These are phyloP conservation scores for Margaritispora aquatica DNA, from an alignment of 495 filamentous ascomycete genomes.

Conservation along the genomic window DNA sequence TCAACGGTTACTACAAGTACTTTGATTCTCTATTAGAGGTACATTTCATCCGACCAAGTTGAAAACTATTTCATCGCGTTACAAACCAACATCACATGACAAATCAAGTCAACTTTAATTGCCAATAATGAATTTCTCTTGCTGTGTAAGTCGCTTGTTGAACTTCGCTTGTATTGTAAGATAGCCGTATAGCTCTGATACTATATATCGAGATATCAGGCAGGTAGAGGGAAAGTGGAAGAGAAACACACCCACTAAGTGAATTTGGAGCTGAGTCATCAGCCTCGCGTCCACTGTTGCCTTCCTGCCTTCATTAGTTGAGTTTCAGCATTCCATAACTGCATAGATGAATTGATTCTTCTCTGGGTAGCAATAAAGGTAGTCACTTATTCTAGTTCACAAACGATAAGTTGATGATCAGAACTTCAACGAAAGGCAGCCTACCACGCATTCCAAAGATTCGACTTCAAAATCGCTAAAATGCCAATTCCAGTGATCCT, in stretches of 20 bases:
- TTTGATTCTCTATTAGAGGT: too few species aligned
- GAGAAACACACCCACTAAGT: too few species aligned
- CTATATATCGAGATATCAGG: neutral
- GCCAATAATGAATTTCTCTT: too few species aligned
- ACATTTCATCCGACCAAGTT: too few species aligned
- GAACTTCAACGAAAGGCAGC: neutral
- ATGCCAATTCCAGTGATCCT: slow-evolving; percentile 16
- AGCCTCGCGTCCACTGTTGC: slow-evolving; percentile 4
- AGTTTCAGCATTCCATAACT: neutral
- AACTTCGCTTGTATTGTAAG: too few species aligned
- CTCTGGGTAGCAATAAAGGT: neutral
- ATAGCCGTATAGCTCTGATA: neutral
- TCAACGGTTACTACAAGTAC: too few species aligned
- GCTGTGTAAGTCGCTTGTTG: too few species aligned
- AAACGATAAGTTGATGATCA: neutral
- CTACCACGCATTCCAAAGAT: too few species aligned
- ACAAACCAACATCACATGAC: too few species aligned
- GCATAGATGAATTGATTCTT: neutral
- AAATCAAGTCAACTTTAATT: too few species aligned
- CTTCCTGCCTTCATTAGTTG: neutral
- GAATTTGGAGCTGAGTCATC: slow-evolving; percentile 2
- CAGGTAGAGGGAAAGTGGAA: neutral
- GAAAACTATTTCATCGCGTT: too few species aligned
- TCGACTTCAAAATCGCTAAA: too few species aligned
- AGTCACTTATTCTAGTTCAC: neutral